Percentiles rank a stretch among this genome's conserved stretches.
phyloP scores from a whole-genome alignment of 345 rosid genomes.

The Lenwebbia sp. region DNA sequence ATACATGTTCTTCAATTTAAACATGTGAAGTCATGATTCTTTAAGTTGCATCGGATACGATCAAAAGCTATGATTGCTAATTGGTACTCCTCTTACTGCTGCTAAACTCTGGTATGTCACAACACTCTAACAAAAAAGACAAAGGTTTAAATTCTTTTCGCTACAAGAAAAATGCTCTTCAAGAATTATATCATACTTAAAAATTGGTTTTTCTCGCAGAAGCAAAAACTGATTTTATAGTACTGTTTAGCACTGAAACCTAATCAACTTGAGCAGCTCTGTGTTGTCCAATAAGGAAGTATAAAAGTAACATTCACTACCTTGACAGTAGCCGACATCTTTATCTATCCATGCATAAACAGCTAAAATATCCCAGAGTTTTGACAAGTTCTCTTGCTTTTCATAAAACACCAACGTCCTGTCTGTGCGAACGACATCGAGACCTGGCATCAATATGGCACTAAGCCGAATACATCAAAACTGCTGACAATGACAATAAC shows the following conservation, averaged over 20 bases:
- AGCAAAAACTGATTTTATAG: background rate
- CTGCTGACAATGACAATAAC: background rate
- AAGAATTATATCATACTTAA: background rate
- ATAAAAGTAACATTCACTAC: constrained; percentile 14
- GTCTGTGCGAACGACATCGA: constrained; percentile 89
- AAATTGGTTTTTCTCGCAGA: background rate
- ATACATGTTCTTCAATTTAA: too few relatives aligned
- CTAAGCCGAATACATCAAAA: background rate
- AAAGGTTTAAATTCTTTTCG: too few relatives aligned
- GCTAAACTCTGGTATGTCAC: too few relatives aligned
- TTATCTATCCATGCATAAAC: constrained; percentile 94
- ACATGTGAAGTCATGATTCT: too few relatives aligned
- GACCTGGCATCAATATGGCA: constrained; percentile 31
- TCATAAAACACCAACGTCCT: constrained; percentile 83
- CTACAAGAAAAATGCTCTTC: too few relatives aligned
- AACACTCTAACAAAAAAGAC: too few relatives aligned
- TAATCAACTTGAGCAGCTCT: background rate
- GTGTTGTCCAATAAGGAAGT: background rate
- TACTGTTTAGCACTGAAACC: background rate
- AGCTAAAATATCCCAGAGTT: constrained; percentile 92
- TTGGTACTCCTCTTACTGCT: too few relatives aligned
- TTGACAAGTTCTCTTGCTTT: constrained; percentile 80
- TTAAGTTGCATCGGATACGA: too few relatives aligned
- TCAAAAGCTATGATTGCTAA: too few relatives aligned
- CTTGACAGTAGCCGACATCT: constrained; percentile 98